Percentiles rank a stretch among this genome's conserved stretches.
phyloP scores from a whole-genome alignment of 352 stramenopile species.

The Stramenopiles sp. region DNA sequence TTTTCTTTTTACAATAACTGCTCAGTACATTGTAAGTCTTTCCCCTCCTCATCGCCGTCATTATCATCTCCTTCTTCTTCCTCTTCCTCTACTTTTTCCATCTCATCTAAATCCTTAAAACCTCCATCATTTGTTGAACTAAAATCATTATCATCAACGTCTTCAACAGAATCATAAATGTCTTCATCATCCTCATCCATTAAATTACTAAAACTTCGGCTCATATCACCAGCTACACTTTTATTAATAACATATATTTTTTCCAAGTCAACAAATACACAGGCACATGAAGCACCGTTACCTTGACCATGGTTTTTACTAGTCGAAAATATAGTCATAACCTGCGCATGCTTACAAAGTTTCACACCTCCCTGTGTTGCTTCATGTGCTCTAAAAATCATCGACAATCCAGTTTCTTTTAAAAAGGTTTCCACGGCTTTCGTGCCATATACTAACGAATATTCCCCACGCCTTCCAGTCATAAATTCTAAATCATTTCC shows the following conservation, averaged over 20 bases:
- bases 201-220: too few relatives aligned
- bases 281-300: constrained; percentile 28
- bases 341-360: constrained; percentile 31
- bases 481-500: constrained; percentile 6
- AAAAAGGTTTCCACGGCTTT: constrained; percentile 16
- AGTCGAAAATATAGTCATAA: constrained; percentile 45
- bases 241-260: constrained; percentile 34
- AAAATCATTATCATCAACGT: too few relatives aligned
- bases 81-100: too few relatives aligned
- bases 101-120: too few relatives aligned
- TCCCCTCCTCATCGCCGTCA: too few relatives aligned
- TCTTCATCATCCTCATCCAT: too few relatives aligned
- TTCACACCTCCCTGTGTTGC: constrained; percentile 22
- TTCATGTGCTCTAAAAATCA: constrained; percentile 18
- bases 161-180: too few relatives aligned
- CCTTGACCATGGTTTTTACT: constrained; percentile 43
- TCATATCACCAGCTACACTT: background rate
- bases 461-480: constrained; percentile 10
- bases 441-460: constrained; percentile 15
- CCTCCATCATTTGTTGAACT: too few relatives aligned
- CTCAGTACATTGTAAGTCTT: too few relatives aligned
- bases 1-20: too few relatives aligned
- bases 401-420: constrained; percentile 10
- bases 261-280: constrained; percentile 39
- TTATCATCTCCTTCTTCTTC: too few relatives aligned